A percentile compares a stretch with the other conserved stretches of the same genome.
These are phyloP conservation scores for Plasmodium vivax DNA, from an alignment of 169 alveolate species.

Conservation along the genomic window DNA sequence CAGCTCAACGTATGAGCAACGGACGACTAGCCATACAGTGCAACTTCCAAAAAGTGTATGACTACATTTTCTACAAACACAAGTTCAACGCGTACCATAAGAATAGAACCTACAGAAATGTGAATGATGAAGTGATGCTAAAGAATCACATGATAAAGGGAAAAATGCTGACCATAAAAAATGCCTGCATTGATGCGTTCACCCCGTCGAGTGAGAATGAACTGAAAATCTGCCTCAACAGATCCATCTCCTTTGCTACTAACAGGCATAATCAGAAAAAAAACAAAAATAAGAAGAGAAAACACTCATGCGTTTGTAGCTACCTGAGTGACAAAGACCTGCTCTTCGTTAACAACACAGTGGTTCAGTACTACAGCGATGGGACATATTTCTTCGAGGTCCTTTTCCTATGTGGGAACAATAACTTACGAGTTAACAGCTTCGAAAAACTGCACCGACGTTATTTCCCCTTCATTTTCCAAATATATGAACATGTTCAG, in stretches of 20 bases:
- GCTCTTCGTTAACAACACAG: slow-evolving; percentile 52
- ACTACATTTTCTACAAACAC: slow-evolving; percentile 70
- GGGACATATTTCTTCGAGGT: slow-evolving; percentile 60
- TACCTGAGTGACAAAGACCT: slow-evolving; percentile 31
- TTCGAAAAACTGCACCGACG: slow-evolving; percentile 32
- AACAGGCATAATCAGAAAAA: background rate
- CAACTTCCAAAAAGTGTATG: slow-evolving; percentile 49
- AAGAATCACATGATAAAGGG: slow-evolving; percentile 72
- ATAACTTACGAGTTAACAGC: slow-evolving; percentile 59
- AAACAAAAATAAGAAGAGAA: background rate
- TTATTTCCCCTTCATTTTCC: slow-evolving; percentile 46
- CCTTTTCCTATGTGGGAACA: slow-evolving; percentile 62
- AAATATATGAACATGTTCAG: slow-evolving; percentile 30
- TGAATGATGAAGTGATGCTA: slow-evolving; percentile 14
- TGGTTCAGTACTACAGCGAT: slow-evolving; percentile 72
- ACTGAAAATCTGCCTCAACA: slow-evolving; percentile 67
- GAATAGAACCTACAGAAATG: slow-evolving; percentile 31
- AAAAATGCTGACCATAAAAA: slow-evolving; percentile 58
- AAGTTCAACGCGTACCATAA: slow-evolving; percentile 67
- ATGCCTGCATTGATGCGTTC: slow-evolving; percentile 25
- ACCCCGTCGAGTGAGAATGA: slow-evolving; percentile 14
- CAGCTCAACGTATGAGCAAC: background rate
- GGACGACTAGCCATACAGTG: background rate
- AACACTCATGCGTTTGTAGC: slow-evolving; percentile 11
- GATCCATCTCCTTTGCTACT: slow-evolving; percentile 20